Evolutionary conservation across 129 eudicot genomes (phyloP).

Genomic region (Pseudognaphalium luteoalbum): DNA sequence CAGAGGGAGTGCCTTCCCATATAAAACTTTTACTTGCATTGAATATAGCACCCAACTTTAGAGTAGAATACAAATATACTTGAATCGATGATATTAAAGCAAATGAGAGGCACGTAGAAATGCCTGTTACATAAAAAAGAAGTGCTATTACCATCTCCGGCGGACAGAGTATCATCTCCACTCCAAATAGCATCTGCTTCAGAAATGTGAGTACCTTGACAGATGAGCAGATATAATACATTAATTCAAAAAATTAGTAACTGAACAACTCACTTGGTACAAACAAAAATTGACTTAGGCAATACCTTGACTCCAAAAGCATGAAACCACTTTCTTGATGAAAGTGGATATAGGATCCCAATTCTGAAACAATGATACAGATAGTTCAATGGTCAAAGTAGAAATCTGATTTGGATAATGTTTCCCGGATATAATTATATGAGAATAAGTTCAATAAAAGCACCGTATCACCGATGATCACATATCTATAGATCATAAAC

Average conservation of each 20-base stretch:
- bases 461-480: not conserved
- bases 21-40: not conserved
- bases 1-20: not conserved
- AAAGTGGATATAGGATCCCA: slow-evolving; percentile 67
- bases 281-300: slow-evolving; percentile 12
- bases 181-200: slow-evolving; percentile 36
- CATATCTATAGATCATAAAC: not conserved
- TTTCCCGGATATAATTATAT: not conserved
- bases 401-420: not conserved
- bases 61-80: not conserved
- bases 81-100: not conserved
- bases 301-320: slow-evolving; percentile 58
- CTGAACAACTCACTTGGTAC: slow-evolving; percentile 14
- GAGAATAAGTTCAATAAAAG: slow-evolving; percentile 9
- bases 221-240: slow-evolving; percentile 8
- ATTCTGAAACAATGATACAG: slow-evolving; percentile 49
- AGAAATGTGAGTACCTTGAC: slow-evolving; percentile 28
- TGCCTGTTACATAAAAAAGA: not conserved
- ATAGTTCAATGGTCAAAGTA: slow-evolving; percentile 21
- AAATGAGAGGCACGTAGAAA: not conserved
- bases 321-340: slow-evolving; percentile 54
- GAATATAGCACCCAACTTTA: not conserved
- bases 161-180: slow-evolving; percentile 27
- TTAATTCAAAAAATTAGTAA: slow-evolving; percentile 23
- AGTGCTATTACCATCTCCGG: slow-evolving; percentile 38